phyloP scores from a whole-genome alignment of 805 yeast species.

The Starmerella tilneyi region DNA sequence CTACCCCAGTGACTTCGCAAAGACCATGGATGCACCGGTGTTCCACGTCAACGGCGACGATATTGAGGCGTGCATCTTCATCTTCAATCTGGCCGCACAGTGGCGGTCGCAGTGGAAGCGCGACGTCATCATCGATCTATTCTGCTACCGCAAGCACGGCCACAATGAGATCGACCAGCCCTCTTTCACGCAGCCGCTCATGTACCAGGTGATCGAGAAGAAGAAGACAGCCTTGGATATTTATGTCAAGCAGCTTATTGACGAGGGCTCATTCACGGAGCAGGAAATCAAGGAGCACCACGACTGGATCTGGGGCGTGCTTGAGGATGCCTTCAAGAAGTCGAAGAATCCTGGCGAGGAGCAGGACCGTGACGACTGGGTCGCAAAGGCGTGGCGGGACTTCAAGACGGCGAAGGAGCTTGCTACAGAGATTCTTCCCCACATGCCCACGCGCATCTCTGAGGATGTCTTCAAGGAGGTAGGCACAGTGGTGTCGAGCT shows the following conservation, averaged over 20 bases:
- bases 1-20: constrained; percentile 95
- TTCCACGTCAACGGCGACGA: constrained; percentile 99
- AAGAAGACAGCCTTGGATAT: constrained; percentile 82
- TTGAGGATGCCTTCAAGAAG: constrained; percentile 81
- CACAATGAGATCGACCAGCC: constrained; percentile 99
- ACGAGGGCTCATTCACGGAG: constrained; percentile 80
- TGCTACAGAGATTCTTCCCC: constrained; percentile 91
- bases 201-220: constrained; percentile 85
- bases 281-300: constrained; percentile 92
- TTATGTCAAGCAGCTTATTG: constrained; percentile 66
- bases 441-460: constrained; percentile 85
- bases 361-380: constrained; percentile 71
- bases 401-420: constrained; percentile 96
- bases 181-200: constrained; percentile 93
- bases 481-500: constrained; percentile 67
- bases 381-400: constrained; percentile 97
- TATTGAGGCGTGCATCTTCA: constrained; percentile 82
- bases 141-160: constrained; percentile 97
- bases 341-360: constrained; percentile 87
- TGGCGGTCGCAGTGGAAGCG: constrained; percentile 96
- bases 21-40: constrained; percentile 92
- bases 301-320: constrained; percentile 92
- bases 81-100: constrained; percentile 94
- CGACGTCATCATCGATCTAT: constrained; percentile 92
- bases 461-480: constrained; percentile 61